Evolutionary conservation across 768 basidiomycete species (phyloP).

Genomic region (Brasilioporus rufonigricans): DNA sequence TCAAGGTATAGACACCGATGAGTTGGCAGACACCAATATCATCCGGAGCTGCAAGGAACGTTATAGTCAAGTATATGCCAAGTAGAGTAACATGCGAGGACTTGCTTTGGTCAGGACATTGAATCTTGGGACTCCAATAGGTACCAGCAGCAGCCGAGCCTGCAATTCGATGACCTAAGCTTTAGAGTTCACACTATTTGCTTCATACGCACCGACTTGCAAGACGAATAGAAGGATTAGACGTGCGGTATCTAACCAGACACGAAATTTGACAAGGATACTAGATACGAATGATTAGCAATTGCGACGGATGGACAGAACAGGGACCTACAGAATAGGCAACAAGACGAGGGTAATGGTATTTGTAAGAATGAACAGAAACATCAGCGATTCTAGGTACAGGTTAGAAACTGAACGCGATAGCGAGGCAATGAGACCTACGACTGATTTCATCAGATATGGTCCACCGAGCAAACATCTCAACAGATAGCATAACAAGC

Average conservation of each 20-base stretch:
- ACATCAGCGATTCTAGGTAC: slow-evolving; percentile 37
- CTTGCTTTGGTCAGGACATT: slow-evolving; percentile 45
- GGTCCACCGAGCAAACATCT: slow-evolving; percentile 47
- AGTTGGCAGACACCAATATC: slow-evolving; percentile 46
- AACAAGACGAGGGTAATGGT: slow-evolving; percentile 39
- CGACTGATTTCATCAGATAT: slow-evolving; percentile 44
- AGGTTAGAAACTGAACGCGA: not conserved
- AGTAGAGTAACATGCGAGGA: not conserved
- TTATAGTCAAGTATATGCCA: not conserved
- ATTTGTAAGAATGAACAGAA: slow-evolving; percentile 42
- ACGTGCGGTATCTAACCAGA: slow-evolving; percentile 54
- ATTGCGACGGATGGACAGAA: not conserved
- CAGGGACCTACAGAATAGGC: slow-evolving; percentile 41
- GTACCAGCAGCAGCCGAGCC: slow-evolving; percentile 45
- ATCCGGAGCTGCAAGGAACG: slow-evolving; percentile 33
- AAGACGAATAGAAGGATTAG: slow-evolving; percentile 42
- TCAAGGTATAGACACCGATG: slow-evolving; percentile 46
- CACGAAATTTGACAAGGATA: slow-evolving; percentile 45
- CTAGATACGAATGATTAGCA: slow-evolving; percentile 26
- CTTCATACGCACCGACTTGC: slow-evolving; percentile 43
- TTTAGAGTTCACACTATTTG: not conserved
- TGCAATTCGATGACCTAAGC: slow-evolving; percentile 13
- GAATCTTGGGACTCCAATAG: slow-evolving; percentile 40
- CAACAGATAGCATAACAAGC: slow-evolving; percentile 45
- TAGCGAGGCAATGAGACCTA: slow-evolving; percentile 26